Evolutionary conservation across 768 basidiomycete genomes (phyloP).

Genomic region (Zangia roseola): DNA sequence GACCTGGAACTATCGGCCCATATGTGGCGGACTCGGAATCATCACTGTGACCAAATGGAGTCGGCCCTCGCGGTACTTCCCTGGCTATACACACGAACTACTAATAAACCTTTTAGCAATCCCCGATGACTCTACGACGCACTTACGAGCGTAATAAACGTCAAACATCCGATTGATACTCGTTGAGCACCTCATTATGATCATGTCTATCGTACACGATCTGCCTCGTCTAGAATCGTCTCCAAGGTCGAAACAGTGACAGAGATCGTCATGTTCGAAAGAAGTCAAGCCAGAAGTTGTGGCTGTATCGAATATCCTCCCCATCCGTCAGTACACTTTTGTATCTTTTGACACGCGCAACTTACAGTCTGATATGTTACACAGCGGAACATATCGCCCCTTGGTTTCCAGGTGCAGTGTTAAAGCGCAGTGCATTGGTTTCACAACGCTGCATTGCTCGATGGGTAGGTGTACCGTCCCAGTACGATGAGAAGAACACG

Average conservation of each 20-base stretch:
- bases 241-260: slow-evolving; percentile 10
- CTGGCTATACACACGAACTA: slow-evolving; percentile 24
- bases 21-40: too few species aligned
- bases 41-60: too few species aligned
- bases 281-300: slow-evolving; percentile 9
- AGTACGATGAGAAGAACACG: slow-evolving; percentile 10
- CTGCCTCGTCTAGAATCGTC: slow-evolving; percentile 1
- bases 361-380: neutral
- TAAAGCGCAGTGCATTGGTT: slow-evolving; percentile 3
- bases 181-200: slow-evolving; percentile 6
- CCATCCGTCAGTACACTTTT: slow-evolving; percentile 6
- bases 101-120: slow-evolving; percentile 24
- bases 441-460: neutral
- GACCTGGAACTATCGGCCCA: too few species aligned
- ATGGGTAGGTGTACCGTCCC: slow-evolving; percentile 12
- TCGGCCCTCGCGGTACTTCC: too few species aligned
- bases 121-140: slow-evolving; percentile 19
- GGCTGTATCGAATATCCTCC: slow-evolving; percentile 7
- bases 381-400: slow-evolving; percentile 5
- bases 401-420: slow-evolving; percentile 12
- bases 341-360: too few species aligned
- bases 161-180: neutral
- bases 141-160: slow-evolving; percentile 15
- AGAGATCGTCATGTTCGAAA: slow-evolving; percentile 1
- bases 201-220: slow-evolving; percentile 14